These are phyloP conservation scores for Cichorium intybus DNA, from an alignment of 140 eudicot species.

Conservation along the genomic window DNA sequence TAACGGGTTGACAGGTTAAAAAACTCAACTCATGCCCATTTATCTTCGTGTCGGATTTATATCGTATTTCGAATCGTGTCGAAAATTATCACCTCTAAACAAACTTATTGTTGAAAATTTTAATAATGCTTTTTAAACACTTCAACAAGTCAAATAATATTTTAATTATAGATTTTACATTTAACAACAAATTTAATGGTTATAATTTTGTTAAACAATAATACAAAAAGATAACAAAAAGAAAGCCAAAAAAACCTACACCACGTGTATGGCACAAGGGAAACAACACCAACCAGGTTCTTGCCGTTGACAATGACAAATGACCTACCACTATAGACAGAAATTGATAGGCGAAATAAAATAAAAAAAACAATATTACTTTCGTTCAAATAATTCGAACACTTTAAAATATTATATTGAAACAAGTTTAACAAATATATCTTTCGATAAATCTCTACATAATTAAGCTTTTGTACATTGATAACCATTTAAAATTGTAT, in stretches of 20 bases:
- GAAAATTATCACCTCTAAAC: too few species aligned
- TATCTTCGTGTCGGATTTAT: too few species aligned
- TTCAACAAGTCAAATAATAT: too few species aligned
- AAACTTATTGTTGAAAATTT: too few species aligned
- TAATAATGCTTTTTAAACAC: too few species aligned
- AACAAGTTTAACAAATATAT: not conserved
- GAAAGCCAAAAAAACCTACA: conserved; percentile 18
- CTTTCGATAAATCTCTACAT: not conserved
- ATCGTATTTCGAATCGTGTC: too few species aligned
- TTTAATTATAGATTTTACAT: too few species aligned
- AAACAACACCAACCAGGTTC: conserved; percentile 37
- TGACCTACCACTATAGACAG: conserved; percentile 24
- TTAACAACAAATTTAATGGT: too few species aligned
- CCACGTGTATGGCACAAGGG: conserved; percentile 35
- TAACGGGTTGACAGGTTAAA: too few species aligned
- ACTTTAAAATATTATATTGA: not conserved
- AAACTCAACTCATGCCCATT: too few species aligned
- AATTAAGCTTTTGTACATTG: not conserved
- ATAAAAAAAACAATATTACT: not conserved
- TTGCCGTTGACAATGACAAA: conserved; percentile 20
- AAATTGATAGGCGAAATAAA: conserved; percentile 13
- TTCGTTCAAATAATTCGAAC: not conserved
- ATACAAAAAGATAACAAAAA: conserved; percentile 4
- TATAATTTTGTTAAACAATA: too few species aligned
- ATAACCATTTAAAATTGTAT: not conserved